Evolutionary conservation across 2,329 filamentous ascomycete genomes (phyloP).

Genomic region (Cladophialophora bantiana): DNA sequence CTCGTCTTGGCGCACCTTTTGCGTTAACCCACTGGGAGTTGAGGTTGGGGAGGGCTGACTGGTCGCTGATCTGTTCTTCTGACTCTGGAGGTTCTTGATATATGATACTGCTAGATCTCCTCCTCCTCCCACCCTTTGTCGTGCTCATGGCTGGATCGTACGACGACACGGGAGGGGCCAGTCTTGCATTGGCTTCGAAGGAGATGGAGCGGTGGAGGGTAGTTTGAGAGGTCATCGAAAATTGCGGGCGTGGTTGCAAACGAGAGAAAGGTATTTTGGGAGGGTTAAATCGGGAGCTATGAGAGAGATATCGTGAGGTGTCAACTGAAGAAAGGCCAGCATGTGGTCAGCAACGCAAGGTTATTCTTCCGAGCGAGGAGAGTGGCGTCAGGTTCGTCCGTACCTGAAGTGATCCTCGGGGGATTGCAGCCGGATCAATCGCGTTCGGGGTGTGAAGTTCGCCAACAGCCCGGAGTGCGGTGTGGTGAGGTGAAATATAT

Average conservation of each 20-base stretch:
- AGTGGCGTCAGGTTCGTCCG: conserved; percentile 14
- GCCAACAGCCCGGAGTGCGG: conserved; percentile 14
- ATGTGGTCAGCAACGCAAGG: conserved; percentile 12
- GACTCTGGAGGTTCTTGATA: conserved; percentile 97
- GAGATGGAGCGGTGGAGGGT: conserved; percentile 88
- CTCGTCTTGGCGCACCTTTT: conserved; percentile 73
- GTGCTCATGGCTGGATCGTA: conserved; percentile 64
- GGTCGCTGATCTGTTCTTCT: conserved; percentile 96
- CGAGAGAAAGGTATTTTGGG: not conserved
- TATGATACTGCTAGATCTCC: conserved; percentile 97
- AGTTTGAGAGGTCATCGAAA: conserved; percentile 60
- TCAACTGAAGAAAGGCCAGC: conserved; percentile 8
- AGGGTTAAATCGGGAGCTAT: not conserved
- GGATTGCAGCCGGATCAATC: conserved; percentile 13
- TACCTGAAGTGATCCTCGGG: conserved; percentile 13
- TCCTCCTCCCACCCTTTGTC: conserved; percentile 75
- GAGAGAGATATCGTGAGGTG: conserved; percentile 1
- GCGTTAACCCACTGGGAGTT: conserved; percentile 99
- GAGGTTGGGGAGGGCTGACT: conserved; percentile 90
- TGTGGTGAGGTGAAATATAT: conserved; percentile 18
- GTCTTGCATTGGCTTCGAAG: conserved; percentile 84
- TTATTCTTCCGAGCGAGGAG: not conserved
- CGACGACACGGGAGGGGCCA: conserved; percentile 60
- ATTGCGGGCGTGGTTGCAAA: not conserved
- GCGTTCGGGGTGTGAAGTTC: conserved; percentile 27